Evolutionary conservation across 2,329 filamentous ascomycete species (phyloP), one percentile per base, ranked within the genome.

Genomic region (Aspergillus flavus): DNA sequence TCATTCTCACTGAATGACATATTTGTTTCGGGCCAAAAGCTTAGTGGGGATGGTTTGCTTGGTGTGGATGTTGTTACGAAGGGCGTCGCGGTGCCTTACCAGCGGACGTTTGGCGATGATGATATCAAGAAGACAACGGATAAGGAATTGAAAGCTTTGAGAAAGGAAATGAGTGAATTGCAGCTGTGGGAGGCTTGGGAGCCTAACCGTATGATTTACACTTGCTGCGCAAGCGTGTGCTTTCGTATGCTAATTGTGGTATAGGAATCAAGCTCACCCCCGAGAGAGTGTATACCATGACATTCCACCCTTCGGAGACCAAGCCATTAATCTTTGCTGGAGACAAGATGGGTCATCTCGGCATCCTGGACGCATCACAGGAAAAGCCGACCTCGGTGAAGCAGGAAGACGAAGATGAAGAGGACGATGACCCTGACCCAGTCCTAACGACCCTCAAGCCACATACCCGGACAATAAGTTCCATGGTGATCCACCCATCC

Each of bases 321-420:
- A 98, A 98, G 72, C 89, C 94, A 0, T 83, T 99, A 3, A 85
- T 98, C 1, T 96, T 99, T 74, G 94, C 94, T 0, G 94, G 94
- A 12, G 95, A 99, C 72, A 99, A 99, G 75, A 86, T 96, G 68
- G 94, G 95, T 1, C 91, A 93, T 28, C 84, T 98, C 63, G 95
- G 95, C 0, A 87, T 99, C 1, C 94, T 97, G 60, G 94, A 99
- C 73, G 93, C 90, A 1, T 74, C 2, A 73, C 85, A 54, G 75
- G 82, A 68, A 76, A 83, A 68, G 80, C 83, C n/a, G 80, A 85
- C 50, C 30, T 66, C 69, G 3, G 58, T 65, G 36, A 72, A 70
- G 39, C 69, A 73, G n/a, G 89, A 91, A 4, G 89, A 91, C 32
- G 86, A 87, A 32, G 86, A 92, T 10, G 86, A 87, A 45, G 90